Conservation (phyloP, 139 green algal species). For the Chlamydomonas eustigma region DNA sequence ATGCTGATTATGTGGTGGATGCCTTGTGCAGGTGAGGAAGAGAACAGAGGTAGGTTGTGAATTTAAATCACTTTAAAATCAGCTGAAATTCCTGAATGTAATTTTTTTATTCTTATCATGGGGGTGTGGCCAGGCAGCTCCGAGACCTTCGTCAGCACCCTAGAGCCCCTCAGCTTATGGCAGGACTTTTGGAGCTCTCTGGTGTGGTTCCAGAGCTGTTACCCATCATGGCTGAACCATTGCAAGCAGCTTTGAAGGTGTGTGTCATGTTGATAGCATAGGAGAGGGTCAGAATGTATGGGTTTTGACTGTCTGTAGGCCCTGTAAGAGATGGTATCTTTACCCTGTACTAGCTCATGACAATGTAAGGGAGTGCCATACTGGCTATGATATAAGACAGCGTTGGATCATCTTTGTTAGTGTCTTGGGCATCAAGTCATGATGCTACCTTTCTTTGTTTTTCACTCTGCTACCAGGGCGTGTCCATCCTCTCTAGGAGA, state of each 20-base stretch:
- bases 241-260: slow-evolving; percentile 39
- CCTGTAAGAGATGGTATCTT: neutral
- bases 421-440: neutral
- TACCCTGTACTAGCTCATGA: neutral
- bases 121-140: slow-evolving; percentile 52
- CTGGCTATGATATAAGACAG: neutral
- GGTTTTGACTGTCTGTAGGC: neutral
- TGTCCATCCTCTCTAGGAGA: slow-evolving; percentile 55
- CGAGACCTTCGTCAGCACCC: slow-evolving; percentile 42
- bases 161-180: slow-evolving; percentile 67
- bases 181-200: slow-evolving; percentile 55
- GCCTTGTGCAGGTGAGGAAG: slow-evolving; percentile 43
- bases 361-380: neutral
- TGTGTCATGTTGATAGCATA: neutral
- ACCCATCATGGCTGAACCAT: slow-evolving; percentile 73
- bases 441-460: neutral
- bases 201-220: slow-evolving; percentile 59
- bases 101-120: no score
- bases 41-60: neutral
- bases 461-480: slow-evolving; percentile 33
- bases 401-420: neutral
- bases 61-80: neutral
- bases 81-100: no score
- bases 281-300: neutral
- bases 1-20: slow-evolving; percentile 81